Percentiles rank a stretch among this genome's conserved stretches.
These are phyloP conservation scores for Rhizophagus clarus DNA, from an alignment of 192 early-diverging fungal genomes.

Conservation along the genomic window DNA sequence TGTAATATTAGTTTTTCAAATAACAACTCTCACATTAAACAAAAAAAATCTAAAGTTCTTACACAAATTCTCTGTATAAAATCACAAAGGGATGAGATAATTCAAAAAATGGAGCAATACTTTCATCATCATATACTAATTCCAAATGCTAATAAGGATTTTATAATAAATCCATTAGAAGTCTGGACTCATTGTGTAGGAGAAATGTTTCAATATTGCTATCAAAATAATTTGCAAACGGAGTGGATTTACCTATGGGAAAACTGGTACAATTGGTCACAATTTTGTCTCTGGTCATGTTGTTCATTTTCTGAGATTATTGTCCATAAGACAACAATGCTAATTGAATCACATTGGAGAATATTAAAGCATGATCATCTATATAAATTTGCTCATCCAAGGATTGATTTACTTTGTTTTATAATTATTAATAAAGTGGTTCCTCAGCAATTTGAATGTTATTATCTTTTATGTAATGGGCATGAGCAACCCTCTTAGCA, in stretches of 20 bases:
- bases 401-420: not conserved
- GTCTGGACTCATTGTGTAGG: not conserved
- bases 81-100: too few species aligned
- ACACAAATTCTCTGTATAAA: too few species aligned
- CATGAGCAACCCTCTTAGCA: not conserved
- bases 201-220: not conserved
- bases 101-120: not conserved
- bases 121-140: slow-evolving; percentile 1
- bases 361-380: not conserved
- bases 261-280: not conserved
- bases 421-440: not conserved
- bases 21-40: too few species aligned
- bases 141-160: not conserved
- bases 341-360: slow-evolving; percentile 6
- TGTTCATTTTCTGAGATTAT: not conserved
- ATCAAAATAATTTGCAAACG: not conserved
- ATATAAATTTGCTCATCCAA: slow-evolving; percentile 4
- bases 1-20: too few species aligned
- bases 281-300: not conserved
- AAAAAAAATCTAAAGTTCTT: too few species aligned
- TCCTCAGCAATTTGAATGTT: not conserved
- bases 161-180: not conserved
- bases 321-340: not conserved
- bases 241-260: not conserved
- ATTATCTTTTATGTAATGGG: not conserved